Evolutionary conservation across 352 stramenopile species (phyloP).

Genomic region (Phytopythium vexans): DNA sequence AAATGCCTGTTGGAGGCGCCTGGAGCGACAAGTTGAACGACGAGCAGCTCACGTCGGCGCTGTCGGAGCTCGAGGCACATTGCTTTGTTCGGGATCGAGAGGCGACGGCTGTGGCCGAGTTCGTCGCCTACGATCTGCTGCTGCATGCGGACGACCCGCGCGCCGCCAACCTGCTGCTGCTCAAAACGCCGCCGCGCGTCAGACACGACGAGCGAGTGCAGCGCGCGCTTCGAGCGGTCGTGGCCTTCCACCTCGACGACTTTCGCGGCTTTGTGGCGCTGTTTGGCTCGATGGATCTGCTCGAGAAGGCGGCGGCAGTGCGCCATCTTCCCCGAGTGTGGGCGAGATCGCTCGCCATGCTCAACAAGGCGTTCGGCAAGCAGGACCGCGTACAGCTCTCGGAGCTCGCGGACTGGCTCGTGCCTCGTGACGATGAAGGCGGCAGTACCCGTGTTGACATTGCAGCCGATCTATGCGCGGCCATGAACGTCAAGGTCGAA

Average conservation of each 20-base stretch:
- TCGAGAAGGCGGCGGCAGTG: constrained; percentile 40
- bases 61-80: constrained; percentile 47
- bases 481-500: constrained; percentile 46
- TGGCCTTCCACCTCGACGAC: constrained; percentile 50
- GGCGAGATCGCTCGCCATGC: constrained; percentile 25
- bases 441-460: constrained; percentile 10
- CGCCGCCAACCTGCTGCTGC: constrained; percentile 36
- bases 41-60: constrained; percentile 62
- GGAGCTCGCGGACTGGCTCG: constrained; percentile 33
- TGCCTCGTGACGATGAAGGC: constrained; percentile 12
- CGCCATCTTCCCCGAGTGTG: constrained; percentile 41
- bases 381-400: constrained; percentile 46
- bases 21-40: constrained; percentile 76
- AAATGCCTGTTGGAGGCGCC: constrained; percentile 19
- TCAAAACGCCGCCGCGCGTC: constrained; percentile 23
- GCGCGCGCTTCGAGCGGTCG: constrained; percentile 43
- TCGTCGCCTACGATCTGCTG: constrained; percentile 55
- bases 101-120: constrained; percentile 15
- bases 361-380: constrained; percentile 67
- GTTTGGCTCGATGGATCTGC: constrained; percentile 24
- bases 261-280: constrained; percentile 24
- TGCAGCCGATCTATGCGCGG: constrained; percentile 26
- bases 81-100: constrained; percentile 11
- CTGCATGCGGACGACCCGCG: constrained; percentile 50
- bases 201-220: constrained; percentile 16